Evolutionary conservation across 495 filamentous ascomycete genomes (phyloP), one percentile per base, ranked within the genome.

Genomic region (Hyaloscypha finlandica): DNA sequence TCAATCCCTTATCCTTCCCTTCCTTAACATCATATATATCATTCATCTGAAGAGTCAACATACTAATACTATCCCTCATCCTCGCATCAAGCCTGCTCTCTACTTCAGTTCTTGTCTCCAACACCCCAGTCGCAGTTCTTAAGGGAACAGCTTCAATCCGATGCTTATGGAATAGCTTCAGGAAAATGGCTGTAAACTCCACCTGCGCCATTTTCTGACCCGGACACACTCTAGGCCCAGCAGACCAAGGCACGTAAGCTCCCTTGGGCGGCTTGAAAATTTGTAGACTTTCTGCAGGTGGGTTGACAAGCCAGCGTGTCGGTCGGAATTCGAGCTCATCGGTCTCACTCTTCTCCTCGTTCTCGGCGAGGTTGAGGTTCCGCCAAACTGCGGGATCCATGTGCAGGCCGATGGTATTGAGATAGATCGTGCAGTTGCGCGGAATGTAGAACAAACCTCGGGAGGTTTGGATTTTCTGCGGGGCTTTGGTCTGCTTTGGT

Each of bases 191-290:
- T 1, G 83, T 81, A 63, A 83, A 82, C 64, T 86, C 83, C 2
- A 85, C 83, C 67, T 84, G 78, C 0, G 80, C 75, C 67, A 85
- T 82, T 61, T 82, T 85, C 67, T 74, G 74, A 0, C 84, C 83
- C 0, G 82, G 81, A 59, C 83, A 85, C 54, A 78, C 70, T 2
- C 79, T 71, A 6, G 76, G 65, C 8, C 83, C 83, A 0, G 78
- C 79, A 1, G 83, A 84, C 83, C 83, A 86, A 0, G 77, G 77
- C 3, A 83, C n/a, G 61, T 77, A 85, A 1, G 77, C 74, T 3
- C 80, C 78, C 31, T 78, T 80, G 0, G 67, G 20, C 6, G 78
- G 78, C 2, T 68, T 66, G 57, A 67, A 61, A 19, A 77, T 67
- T 14, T 80, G 31, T 1, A 59, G 32, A 19, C 75, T 72, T 30